Percentiles rank a stretch among this genome's conserved stretches.
These are phyloP conservation scores for Aureobasidium sp. DNA, from an alignment of 2,329 filamentous ascomycete genomes.

Conservation along the genomic window DNA sequence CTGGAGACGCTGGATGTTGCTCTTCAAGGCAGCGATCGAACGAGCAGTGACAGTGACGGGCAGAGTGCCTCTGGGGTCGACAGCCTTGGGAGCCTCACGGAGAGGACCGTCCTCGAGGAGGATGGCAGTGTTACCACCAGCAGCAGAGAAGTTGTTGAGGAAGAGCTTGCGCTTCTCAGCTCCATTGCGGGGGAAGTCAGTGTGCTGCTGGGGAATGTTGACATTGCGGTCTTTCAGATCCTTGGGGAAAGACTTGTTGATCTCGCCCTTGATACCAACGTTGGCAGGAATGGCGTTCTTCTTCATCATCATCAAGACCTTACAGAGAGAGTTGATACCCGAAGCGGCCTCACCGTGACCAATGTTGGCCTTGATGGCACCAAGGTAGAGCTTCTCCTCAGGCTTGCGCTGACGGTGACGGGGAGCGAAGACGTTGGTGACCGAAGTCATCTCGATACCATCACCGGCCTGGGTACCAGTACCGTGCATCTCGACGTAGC, in stretches of 20 bases:
- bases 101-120: conserved; percentile 54
- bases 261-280: conserved; percentile 54
- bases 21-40: conserved; percentile 35
- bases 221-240: background rate
- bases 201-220: background rate
- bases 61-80: conserved; percentile 48
- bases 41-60: conserved; percentile 50
- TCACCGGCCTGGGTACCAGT: conserved; percentile 84
- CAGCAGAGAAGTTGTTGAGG: conserved; percentile 63
- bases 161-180: conserved; percentile 33
- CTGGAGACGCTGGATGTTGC: conserved; percentile 36
- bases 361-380: conserved; percentile 22
- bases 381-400: conserved; percentile 26
- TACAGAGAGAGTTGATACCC: conserved; percentile 47
- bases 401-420: conserved; percentile 40
- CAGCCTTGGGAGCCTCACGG: conserved; percentile 26
- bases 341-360: conserved; percentile 23
- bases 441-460: conserved; percentile 71
- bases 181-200: background rate
- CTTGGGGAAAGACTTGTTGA: conserved; percentile 39
- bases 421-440: conserved; percentile 56
- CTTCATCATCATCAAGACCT: conserved; percentile 57
- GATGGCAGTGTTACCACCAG: conserved; percentile 62
- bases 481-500: conserved; percentile 84
- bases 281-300: conserved; percentile 57